A percentile compares a stretch with the other conserved stretches of the same genome.
phyloP scores from a whole-genome alignment of 2,329 filamentous ascomycete genomes.

The Fusarium dlaminii region DNA sequence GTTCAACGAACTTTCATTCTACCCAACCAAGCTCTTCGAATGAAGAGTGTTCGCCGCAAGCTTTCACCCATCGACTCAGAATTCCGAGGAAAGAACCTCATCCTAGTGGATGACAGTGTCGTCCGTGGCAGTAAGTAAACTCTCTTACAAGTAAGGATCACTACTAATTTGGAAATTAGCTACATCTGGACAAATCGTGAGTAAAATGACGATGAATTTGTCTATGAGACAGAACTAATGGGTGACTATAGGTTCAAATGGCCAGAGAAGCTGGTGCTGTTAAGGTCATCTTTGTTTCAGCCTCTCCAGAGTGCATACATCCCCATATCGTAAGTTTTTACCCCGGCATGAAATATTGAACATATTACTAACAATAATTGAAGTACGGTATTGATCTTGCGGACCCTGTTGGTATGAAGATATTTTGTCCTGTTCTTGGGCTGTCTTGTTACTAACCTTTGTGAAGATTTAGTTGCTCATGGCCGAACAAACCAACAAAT shows the following conservation, averaged over 20 bases:
- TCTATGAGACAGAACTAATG: conserved; percentile 25
- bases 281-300: conserved; percentile 85
- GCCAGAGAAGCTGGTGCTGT: conserved; percentile 83
- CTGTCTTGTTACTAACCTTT: neutral
- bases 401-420: conserved; percentile 46
- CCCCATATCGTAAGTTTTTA: conserved; percentile 79
- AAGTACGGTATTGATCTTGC: conserved; percentile 60
- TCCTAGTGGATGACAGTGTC: conserved; percentile 89
- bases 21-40: conserved; percentile 78
- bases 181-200: conserved; percentile 74
- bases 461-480: conserved; percentile 54
- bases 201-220: conserved; percentile 40
- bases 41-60: conserved; percentile 90
- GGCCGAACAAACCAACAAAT: conserved; percentile 53
- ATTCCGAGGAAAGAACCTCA: conserved; percentile 81
- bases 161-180: conserved; percentile 9
- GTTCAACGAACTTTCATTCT: conserved; percentile 85
- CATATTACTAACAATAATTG: neutral
- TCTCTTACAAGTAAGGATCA: neutral
- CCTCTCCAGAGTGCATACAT: conserved; percentile 83
- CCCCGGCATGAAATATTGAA: no score
- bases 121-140: conserved; percentile 69
- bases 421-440: neutral
- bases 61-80: conserved; percentile 87
- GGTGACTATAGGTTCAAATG: conserved; percentile 62